These are phyloP conservation scores for Backusella liffmaniae DNA, from an alignment of 192 early-diverging fungal species.

Conservation along the genomic window DNA sequence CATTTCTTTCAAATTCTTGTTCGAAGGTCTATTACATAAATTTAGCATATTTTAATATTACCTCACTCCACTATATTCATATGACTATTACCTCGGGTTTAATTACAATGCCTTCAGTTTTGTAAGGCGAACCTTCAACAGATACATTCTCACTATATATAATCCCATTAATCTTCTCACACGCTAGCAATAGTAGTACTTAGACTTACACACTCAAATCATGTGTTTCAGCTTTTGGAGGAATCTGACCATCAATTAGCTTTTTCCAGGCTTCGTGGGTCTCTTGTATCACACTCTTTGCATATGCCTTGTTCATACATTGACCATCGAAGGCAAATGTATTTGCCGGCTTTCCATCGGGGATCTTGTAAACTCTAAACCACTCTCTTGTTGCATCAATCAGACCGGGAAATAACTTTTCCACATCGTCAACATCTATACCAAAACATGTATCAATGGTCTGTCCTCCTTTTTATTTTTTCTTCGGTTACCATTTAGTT, in stretches of 20 bases:
- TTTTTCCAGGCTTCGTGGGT: constrained; percentile 92
- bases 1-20: neutral
- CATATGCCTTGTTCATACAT: constrained; percentile 82
- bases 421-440: constrained; percentile 82
- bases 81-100: neutral
- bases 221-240: constrained; percentile 1
- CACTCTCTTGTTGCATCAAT: constrained; percentile 96
- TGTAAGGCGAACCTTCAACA: constrained; percentile 18
- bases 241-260: constrained; percentile 53
- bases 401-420: constrained; percentile 93
- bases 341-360: constrained; percentile 99
- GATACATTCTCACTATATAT: constrained; percentile 23
- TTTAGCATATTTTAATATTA: neutral
- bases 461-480: neutral
- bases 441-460: neutral
- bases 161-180: neutral
- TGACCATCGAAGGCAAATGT: constrained; percentile 96
- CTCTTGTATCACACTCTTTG: constrained; percentile 84
- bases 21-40: neutral
- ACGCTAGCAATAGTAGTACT: neutral
- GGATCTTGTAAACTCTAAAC: constrained; percentile 99
- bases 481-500: constrained; percentile 72
- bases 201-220: constrained; percentile 7
- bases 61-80: no score
- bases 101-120: neutral